phyloP scores from a whole-genome alignment of 441 rosid genomes.

The Adansonia grandidieri region DNA sequence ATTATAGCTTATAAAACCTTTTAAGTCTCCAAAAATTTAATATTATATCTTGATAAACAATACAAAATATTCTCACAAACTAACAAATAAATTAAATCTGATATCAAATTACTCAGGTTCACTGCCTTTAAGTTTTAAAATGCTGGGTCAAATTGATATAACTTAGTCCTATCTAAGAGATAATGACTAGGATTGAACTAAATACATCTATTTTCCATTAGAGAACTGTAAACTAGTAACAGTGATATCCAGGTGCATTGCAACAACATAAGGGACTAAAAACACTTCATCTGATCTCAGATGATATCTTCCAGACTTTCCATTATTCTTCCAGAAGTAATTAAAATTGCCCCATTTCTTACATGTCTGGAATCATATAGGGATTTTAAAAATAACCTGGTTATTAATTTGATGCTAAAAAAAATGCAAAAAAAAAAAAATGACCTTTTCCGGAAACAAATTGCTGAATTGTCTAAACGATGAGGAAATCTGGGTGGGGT shows the following conservation, averaged over 20 bases:
- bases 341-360: background rate
- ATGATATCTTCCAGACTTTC: background rate
- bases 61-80: no score
- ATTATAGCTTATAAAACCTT: no score
- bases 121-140: background rate
- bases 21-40: no score
- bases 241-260: background rate
- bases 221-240: background rate
- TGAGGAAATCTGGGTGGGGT: background rate
- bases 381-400: background rate
- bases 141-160: background rate
- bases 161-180: background rate
- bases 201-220: background rate
- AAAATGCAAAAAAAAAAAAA: background rate
- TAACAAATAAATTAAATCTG: no score
- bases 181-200: background rate
- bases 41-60: background rate
- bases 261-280: background rate
- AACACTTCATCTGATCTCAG: background rate
- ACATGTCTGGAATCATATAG: background rate
- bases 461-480: background rate
- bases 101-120: background rate
- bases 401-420: background rate
- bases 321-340: background rate
- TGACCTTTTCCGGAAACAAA: background rate